Conservation (phyloP, 2,329 filamentous ascomycete species). For the Penicillium sp. region DNA sequence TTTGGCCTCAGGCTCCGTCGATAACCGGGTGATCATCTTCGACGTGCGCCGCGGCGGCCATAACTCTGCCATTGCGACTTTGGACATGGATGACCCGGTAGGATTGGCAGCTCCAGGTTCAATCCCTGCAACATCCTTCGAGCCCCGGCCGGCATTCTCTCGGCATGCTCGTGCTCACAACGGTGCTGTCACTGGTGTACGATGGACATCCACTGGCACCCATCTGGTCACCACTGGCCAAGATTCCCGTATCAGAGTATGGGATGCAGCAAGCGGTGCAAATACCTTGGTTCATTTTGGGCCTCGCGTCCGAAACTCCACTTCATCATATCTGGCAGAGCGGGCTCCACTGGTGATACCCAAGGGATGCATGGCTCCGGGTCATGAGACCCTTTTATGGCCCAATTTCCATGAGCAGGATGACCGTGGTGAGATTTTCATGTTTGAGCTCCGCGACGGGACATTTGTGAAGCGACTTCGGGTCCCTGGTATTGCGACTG, state of each 20-base stretch:
- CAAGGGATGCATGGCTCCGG: constrained; percentile 54
- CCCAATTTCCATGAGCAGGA: constrained; percentile 72
- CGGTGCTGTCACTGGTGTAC: constrained; percentile 79
- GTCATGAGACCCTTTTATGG: constrained; percentile 72
- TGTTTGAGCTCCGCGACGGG: constrained; percentile 78
- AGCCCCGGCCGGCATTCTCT: constrained; percentile 43
- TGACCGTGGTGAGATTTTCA: constrained; percentile 67
- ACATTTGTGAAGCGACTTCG: constrained; percentile 69
- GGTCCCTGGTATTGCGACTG: constrained; percentile 57
- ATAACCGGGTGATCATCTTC: constrained; percentile 82
- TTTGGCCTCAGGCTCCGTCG: constrained; percentile 78
- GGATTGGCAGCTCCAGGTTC: constrained; percentile 56
- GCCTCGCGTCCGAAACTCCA: constrained; percentile 72
- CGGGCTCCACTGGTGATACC: constrained; percentile 66
- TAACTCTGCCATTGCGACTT: constrained; percentile 70
- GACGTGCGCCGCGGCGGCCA: constrained; percentile 72
- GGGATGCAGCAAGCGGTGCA: constrained; percentile 76
- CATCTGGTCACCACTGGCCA: constrained; percentile 79
- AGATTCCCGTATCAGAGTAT: constrained; percentile 81
- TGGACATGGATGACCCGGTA: constrained; percentile 81
- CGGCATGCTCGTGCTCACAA: constrained; percentile 65
- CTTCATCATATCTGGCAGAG: constrained; percentile 58
- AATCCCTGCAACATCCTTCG: constrained; percentile 29
- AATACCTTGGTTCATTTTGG: constrained; percentile 91
- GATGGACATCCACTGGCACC: constrained; percentile 78